Conservation (phyloP, 208 protist genomes). For the Entamoeba moshkovskii region DNA sequence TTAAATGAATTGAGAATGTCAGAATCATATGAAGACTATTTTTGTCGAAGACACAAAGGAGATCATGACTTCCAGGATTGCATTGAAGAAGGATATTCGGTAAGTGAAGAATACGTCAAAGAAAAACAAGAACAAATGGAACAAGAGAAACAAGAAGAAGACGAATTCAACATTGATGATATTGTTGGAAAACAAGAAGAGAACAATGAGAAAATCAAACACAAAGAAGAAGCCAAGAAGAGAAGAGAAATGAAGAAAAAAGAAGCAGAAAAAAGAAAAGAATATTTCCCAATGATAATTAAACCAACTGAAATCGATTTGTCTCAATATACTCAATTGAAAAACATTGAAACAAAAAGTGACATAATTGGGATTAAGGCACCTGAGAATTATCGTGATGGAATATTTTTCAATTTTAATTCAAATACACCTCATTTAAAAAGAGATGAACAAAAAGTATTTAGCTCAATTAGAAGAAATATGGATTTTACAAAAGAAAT, state of each 20-base stretch:
- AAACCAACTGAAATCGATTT: background rate
- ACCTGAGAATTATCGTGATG: background rate
- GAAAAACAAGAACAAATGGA: background rate
- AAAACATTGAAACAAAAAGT: background rate
- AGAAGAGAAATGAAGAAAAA: background rate
- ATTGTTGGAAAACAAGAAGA: background rate
- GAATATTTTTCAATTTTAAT: background rate
- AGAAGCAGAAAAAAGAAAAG: background rate
- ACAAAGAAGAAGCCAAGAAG: no score
- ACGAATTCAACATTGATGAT: background rate
- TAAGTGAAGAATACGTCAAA: background rate
- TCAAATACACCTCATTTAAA: background rate
- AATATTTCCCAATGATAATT: background rate
- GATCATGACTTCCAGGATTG: background rate
- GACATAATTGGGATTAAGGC: background rate
- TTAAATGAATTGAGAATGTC: background rate
- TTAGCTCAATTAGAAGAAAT: background rate
- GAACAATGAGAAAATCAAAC: background rate
- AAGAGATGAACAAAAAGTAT: background rate
- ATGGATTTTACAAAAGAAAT: background rate
- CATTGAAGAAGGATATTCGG: background rate
- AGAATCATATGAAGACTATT: background rate
- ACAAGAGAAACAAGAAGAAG: background rate
- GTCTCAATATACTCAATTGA: background rate
- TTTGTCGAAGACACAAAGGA: background rate